phyloP scores from a whole-genome alignment of 257 asterid species.

The Penstemon davidsonii region DNA sequence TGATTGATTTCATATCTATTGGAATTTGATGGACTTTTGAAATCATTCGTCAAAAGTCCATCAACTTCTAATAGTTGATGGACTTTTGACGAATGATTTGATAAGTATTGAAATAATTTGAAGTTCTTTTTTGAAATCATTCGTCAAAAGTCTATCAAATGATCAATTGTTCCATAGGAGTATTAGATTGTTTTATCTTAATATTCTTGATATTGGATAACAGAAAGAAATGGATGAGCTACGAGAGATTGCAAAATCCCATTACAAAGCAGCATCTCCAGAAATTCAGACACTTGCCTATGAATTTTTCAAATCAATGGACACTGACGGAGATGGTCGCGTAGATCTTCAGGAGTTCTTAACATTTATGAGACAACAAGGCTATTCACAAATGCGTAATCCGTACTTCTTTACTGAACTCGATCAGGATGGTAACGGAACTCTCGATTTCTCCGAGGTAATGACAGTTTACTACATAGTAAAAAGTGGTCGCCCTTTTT shows the following conservation, averaged over 20 bases:
- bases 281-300: constrained; percentile 6
- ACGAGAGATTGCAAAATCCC: constrained; percentile 12
- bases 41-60: too few relatives aligned
- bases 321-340: constrained; percentile 20
- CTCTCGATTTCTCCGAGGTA: constrained; percentile 27
- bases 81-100: too few relatives aligned
- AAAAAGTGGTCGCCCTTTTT: constrained; percentile 27
- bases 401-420: constrained; percentile 17
- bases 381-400: constrained; percentile 21
- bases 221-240: neutral
- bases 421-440: constrained; percentile 21
- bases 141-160: too few relatives aligned
- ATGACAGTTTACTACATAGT: constrained; percentile 23
- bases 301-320: constrained; percentile 31
- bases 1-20: too few relatives aligned
- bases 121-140: too few relatives aligned
- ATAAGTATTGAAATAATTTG: too few relatives aligned
- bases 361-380: constrained; percentile 24
- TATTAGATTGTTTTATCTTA: neutral
- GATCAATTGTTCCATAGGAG: too few relatives aligned
- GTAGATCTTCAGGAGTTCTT: constrained; percentile 25
- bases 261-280: constrained; percentile 4
- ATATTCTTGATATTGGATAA: neutral
- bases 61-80: too few relatives aligned
- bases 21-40: too few relatives aligned